Evolutionary conservation across 208 protist genomes (phyloP), one percentile per base, ranked within the genome.

Genomic region (Balamuthia mandrillaris): DNA sequence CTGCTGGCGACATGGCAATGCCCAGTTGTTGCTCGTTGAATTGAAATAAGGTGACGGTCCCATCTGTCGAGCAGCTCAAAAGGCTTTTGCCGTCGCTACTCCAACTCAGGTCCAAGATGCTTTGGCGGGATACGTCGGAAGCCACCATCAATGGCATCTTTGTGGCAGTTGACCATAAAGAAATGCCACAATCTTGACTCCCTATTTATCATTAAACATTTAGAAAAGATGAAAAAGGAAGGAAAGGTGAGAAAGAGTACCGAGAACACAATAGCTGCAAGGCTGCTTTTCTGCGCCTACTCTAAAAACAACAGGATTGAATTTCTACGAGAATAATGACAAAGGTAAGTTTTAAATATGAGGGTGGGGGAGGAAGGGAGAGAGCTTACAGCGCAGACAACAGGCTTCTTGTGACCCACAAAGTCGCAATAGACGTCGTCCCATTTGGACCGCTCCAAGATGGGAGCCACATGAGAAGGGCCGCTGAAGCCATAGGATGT

Each of bases 41-140:
- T 24, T 79, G 58, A 27, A 86, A 65, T 18, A 41, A 89, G 12
- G 47, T 68, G 63, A 82, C 41, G 6, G 81, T 86, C 12, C 86
- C 86, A 33, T 89, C 86, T 0, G 81, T 86, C 4, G 54, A 77
- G 29, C 86, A 89, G 16, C 33, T 49, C 10, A 89, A n/a, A 42
- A 89, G 74, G 24, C 81, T 79, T 9, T 44, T 56, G 9, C 86
- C 86, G 42, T 89, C 81, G 2, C 81, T 66, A 27, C 47, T 42
- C 86, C 86, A 89, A 5, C 81, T 49, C 5, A 89, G 70, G 65
- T 89, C 86, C 18, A 84, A 54, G 31, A 89, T 74, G 18, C 47
- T 56, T 31, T 89, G 86, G 7, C 31, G 52, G 49, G 86, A 89
- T 6, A 89, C 14, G 10, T 58, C 24, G 3, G 10, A 44, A 16